A percentile compares a stretch with the other conserved stretches of the same genome.
phyloP scores from a whole-genome alignment of 1,284 basidiomycete species.

The Mrakiaceae sp. region DNA sequence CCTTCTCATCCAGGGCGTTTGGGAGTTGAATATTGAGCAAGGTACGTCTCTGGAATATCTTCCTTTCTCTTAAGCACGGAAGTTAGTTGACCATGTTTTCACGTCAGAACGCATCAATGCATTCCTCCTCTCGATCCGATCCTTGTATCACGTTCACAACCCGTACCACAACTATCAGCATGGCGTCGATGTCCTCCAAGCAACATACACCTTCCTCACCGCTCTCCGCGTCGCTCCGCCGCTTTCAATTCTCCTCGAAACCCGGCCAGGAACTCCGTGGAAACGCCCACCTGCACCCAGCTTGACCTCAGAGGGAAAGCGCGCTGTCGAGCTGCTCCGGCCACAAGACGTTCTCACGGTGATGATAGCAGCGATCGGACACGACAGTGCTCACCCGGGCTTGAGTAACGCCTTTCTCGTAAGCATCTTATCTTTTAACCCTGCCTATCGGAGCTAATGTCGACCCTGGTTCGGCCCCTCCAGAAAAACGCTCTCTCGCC shows the following conservation, averaged over 20 bases:
- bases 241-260: slow-evolving; percentile 35
- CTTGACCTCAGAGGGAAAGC: not conserved
- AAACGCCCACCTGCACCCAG: slow-evolving; percentile 18
- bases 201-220: slow-evolving; percentile 70
- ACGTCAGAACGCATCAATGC: slow-evolving; percentile 47
- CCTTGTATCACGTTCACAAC: slow-evolving; percentile 76
- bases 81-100: not conserved
- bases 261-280: not conserved
- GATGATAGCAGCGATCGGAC: slow-evolving; percentile 80
- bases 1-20: slow-evolving; percentile 53
- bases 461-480: not conserved
- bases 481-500: slow-evolving; percentile 87
- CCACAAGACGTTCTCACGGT: slow-evolving; percentile 69
- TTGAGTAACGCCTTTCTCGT: slow-evolving; percentile 87
- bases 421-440: slow-evolving; percentile 27
- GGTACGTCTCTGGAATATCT: slow-evolving; percentile 40
- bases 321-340: slow-evolving; percentile 39
- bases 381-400: slow-evolving; percentile 91
- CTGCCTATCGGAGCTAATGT: not conserved
- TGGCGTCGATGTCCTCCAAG: slow-evolving; percentile 86
- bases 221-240: slow-evolving; percentile 68
- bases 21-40: slow-evolving; percentile 51
- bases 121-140: slow-evolving; percentile 67
- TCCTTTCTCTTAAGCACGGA: not conserved
- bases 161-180: slow-evolving; percentile 94